Percentiles rank a stretch among this genome's conserved stretches.
Evolutionary conservation across 2,329 filamentous ascomycete genomes (phyloP).

Genomic region (Sordariomycetes sp.): DNA sequence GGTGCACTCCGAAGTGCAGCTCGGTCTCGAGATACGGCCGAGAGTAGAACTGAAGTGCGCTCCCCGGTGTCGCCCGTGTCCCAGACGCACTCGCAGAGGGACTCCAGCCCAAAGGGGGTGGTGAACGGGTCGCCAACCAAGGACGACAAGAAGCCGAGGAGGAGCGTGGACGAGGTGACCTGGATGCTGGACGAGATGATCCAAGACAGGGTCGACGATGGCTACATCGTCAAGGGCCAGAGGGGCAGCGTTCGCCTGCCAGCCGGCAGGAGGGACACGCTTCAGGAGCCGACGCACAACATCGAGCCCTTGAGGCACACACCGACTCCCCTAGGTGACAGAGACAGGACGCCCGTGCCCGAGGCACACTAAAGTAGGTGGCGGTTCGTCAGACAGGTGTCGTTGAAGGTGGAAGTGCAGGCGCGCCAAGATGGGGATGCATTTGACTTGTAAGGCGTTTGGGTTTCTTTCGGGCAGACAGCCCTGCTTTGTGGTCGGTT

Average conservation of each 20-base stretch:
- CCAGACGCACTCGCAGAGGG: slow-evolving; percentile 3
- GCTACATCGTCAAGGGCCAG: slow-evolving; percentile 57
- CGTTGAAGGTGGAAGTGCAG: not conserved
- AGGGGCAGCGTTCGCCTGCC: slow-evolving; percentile 59
- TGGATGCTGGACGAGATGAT: slow-evolving; percentile 95
- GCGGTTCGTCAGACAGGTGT: not conserved
- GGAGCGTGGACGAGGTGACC: slow-evolving; percentile 86
- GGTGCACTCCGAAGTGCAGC: slow-evolving; percentile 76
- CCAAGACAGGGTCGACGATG: slow-evolving; percentile 72
- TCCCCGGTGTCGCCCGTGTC: slow-evolving; percentile 15
- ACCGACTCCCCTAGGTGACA: slow-evolving; percentile 16
- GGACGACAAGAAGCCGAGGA: slow-evolving; percentile 42
- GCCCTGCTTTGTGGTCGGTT: slow-evolving; percentile 1
- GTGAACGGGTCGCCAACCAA: slow-evolving; percentile 13
- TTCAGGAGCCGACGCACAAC: slow-evolving; percentile 21
- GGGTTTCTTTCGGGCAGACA: not conserved
- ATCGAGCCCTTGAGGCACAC: slow-evolving; percentile 30
- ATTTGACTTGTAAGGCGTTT: too few species aligned
- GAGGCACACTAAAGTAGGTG: slow-evolving; percentile 9
- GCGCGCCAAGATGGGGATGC: not conserved
- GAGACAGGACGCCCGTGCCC: slow-evolving; percentile 13
- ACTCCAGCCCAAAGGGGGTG: slow-evolving; percentile 1
- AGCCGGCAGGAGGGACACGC: slow-evolving; percentile 30
- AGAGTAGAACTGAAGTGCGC: slow-evolving; percentile 32
- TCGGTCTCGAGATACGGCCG: slow-evolving; percentile 75